Percentiles rank a stretch among this genome's conserved stretches.
Evolutionary conservation across 2,329 filamentous ascomycete species (phyloP).

Genomic region (Sphaerostilbella broomeana): DNA sequence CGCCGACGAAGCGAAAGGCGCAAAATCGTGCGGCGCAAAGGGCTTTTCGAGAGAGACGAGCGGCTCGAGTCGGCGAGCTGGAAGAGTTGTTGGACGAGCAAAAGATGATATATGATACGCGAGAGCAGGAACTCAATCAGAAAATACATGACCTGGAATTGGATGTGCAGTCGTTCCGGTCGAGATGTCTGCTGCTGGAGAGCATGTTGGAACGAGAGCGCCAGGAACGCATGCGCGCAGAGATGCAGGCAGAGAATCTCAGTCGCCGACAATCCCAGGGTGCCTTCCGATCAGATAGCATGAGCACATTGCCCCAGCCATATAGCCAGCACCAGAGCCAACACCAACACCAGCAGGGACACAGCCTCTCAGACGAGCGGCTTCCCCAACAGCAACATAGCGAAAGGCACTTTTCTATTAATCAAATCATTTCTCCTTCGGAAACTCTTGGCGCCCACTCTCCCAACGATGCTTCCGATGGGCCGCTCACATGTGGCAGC

Average conservation of each 20-base stretch:
- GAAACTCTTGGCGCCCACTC: slow-evolving; percentile 32
- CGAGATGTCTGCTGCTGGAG: slow-evolving; percentile 56
- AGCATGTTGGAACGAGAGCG: slow-evolving; percentile 55
- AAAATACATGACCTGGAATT: slow-evolving; percentile 54
- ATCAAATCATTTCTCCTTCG: slow-evolving; percentile 51
- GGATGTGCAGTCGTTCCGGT: slow-evolving; percentile 60
- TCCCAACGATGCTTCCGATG: slow-evolving; percentile 23
- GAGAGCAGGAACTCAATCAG: slow-evolving; percentile 51
- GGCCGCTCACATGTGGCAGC: slow-evolving; percentile 46
- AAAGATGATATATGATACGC: slow-evolving; percentile 50
- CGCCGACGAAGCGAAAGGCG: slow-evolving; percentile 85
- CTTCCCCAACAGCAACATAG: slow-evolving; percentile 22
- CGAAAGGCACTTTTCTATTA: slow-evolving; percentile 44
- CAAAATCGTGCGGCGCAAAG: slow-evolving; percentile 91
- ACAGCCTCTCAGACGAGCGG: slow-evolving; percentile 23
- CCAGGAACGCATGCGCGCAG: slow-evolving; percentile 38
- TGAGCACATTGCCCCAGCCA: slow-evolving; percentile 21
- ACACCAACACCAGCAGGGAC: slow-evolving; percentile 21
- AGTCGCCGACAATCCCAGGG: slow-evolving; percentile 26
- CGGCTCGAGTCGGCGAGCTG: slow-evolving; percentile 72
- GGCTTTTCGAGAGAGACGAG: slow-evolving; percentile 80
- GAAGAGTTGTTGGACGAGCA: slow-evolving; percentile 60
- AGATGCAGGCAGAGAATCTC: slow-evolving; percentile 33
- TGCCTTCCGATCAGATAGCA: slow-evolving; percentile 22
- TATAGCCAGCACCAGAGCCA: slow-evolving; percentile 24